Conservation (phyloP, 331 rosid species). For the Cydonia oblonga region DNA sequence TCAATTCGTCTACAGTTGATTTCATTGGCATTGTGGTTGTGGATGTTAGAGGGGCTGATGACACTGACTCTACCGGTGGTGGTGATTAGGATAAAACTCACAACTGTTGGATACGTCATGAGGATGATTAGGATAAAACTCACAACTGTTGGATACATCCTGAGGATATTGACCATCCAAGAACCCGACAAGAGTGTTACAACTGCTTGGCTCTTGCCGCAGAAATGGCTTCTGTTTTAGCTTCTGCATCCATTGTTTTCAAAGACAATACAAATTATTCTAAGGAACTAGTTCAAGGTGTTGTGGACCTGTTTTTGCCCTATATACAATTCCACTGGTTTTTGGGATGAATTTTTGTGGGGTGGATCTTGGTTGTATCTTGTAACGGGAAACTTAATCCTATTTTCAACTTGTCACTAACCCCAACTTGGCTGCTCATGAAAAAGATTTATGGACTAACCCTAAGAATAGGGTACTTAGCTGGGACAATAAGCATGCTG, state of each 20-base stretch:
- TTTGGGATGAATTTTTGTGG: no score
- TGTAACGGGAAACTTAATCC: no score
- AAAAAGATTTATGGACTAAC: no score
- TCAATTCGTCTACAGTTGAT: not conserved
- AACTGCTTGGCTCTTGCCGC: conserved; percentile 16
- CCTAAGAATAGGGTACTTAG: no score
- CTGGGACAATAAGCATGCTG: no score
- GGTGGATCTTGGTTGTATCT: no score
- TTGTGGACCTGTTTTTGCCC: no score
- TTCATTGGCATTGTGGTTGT: not conserved
- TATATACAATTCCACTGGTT: no score
- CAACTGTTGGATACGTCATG: conserved; percentile 19
- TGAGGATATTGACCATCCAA: conserved; percentile 1
- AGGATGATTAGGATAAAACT: not conserved
- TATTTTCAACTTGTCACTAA: no score
- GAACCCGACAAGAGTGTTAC: not conserved
- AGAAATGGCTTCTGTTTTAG: conserved; percentile 8
- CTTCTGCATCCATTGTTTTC: not conserved
- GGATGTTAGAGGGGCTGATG: not conserved
- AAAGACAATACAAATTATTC: not conserved
- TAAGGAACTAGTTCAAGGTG: no score
- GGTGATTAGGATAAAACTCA: not conserved
- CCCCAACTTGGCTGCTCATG: no score
- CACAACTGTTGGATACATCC: conserved; percentile 18
- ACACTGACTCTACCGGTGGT: not conserved